Evolutionary conservation across 371 early-diverging fungal species (phyloP).

Genomic region (Circinella umbellata): DNA sequence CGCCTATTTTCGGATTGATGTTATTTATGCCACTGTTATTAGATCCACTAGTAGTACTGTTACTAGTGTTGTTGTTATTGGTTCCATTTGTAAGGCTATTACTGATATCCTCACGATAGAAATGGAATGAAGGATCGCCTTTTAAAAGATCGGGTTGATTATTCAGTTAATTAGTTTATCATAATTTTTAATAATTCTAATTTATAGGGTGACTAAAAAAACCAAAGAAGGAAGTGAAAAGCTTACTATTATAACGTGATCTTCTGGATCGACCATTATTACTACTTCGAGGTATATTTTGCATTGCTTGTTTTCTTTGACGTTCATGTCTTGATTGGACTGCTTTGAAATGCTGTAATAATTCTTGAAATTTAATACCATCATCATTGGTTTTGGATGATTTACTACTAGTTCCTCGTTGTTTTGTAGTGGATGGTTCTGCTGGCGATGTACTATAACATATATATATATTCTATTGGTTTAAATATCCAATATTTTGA

Average conservation of each 20-base stretch:
- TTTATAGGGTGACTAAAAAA: too few relatives aligned
- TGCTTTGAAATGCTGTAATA: constrained; percentile 59
- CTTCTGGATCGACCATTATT: constrained; percentile 9
- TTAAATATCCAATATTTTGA: too few relatives aligned
- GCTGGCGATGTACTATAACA: background rate
- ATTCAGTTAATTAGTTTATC: background rate
- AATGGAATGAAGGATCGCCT: constrained; percentile 18
- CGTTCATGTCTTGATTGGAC: constrained; percentile 64
- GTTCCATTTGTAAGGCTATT: background rate
- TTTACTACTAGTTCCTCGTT: constrained; percentile 8
- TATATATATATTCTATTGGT: background rate
- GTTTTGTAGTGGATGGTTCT: constrained; percentile 13
- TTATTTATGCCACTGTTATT: background rate
- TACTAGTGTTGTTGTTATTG: background rate
- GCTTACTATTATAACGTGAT: constrained; percentile 20
- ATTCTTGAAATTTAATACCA: constrained; percentile 51
- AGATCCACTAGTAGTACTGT: background rate
- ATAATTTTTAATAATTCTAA: background rate
- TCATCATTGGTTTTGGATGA: constrained; percentile 16
- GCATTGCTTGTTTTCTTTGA: constrained; percentile 39
- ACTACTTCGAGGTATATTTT: constrained; percentile 17
- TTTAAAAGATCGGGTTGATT: background rate
- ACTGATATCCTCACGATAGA: constrained; percentile 11
- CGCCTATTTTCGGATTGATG: background rate
- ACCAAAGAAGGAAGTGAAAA: too few relatives aligned